These are phyloP conservation scores for Metarhizium robertsii DNA, from an alignment of 2,329 filamentous ascomycete species.

Conservation along the genomic window DNA sequence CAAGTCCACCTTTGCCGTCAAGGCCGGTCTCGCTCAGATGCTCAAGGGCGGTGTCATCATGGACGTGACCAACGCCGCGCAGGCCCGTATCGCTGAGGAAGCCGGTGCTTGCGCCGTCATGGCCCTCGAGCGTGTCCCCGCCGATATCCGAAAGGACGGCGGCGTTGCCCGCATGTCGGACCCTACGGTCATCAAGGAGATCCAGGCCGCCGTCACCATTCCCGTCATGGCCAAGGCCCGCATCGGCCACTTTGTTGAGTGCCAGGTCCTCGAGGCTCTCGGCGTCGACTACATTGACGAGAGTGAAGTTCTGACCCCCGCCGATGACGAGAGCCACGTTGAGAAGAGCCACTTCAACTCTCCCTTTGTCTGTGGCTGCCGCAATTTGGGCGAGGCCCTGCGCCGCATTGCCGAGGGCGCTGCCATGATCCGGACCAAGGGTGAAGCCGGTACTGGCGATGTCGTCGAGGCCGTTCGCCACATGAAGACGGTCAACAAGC, in stretches of 20 bases:
- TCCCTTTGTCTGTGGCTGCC: conserved; percentile 94
- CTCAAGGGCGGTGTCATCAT: conserved; percentile 99
- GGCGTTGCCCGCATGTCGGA: conserved; percentile 97
- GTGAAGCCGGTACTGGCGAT: conserved; percentile 93
- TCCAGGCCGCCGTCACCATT: conserved; percentile 90
- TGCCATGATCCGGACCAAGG: conserved; percentile 98
- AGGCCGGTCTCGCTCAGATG: conserved; percentile 94
- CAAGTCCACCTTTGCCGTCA: conserved; percentile 67
- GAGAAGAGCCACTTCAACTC: conserved; percentile 75
- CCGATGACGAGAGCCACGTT: conserved; percentile 84
- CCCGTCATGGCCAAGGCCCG: conserved; percentile 98
- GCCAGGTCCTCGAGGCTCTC: conserved; percentile 92
- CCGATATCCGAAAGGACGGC: conserved; percentile 86
- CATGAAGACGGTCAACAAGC: conserved; percentile 79
- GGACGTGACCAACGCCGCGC: conserved; percentile 91
- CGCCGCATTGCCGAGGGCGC: conserved; percentile 86
- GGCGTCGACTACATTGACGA: conserved; percentile 98
- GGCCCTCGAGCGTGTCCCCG: conserved; percentile 94
- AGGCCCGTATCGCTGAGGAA: conserved; percentile 95
- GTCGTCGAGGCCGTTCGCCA: conserved; percentile 94
- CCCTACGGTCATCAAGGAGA: conserved; percentile 87
- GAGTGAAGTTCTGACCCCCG: conserved; percentile 92
- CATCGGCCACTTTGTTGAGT: conserved; percentile 97
- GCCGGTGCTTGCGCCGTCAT: conserved; percentile 94
- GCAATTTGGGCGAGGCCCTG: conserved; percentile 87